A percentile compares a stretch with the other conserved stretches of the same genome.
Evolutionary conservation across 352 stramenopile genomes (phyloP).

Genomic region (Globisporangium emineosum): DNA sequence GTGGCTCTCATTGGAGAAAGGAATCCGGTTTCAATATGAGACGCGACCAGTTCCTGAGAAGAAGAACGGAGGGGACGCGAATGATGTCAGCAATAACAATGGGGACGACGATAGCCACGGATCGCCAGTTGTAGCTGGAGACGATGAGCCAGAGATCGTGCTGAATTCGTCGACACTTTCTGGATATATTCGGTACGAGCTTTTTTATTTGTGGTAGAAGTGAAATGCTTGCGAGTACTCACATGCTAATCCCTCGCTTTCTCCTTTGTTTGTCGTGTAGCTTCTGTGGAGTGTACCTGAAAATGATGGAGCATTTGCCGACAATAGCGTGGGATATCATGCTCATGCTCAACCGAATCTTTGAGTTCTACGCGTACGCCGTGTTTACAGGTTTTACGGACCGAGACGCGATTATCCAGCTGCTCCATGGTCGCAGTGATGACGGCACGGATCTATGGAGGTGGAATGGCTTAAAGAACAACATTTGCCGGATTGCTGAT

Average conservation of each 20-base stretch:
- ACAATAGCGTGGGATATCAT: constrained; percentile 71
- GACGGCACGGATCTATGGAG: constrained; percentile 21
- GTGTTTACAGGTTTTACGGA: constrained; percentile 68
- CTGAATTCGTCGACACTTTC: constrained; percentile 70
- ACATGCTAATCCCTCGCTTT: background rate
- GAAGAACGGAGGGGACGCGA: constrained; percentile 14
- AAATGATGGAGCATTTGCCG: constrained; percentile 85
- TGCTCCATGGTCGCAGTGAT: constrained; percentile 40
- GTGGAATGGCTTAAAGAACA: constrained; percentile 40
- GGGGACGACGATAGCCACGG: background rate
- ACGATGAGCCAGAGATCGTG: constrained; percentile 52
- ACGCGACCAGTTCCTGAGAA: constrained; percentile 27
- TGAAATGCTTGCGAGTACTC: background rate
- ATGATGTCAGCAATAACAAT: background rate
- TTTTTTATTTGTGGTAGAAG: background rate
- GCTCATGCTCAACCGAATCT: constrained; percentile 65
- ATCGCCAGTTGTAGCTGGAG: background rate
- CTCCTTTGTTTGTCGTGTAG: constrained; percentile 21
- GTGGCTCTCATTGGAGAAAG: constrained; percentile 62
- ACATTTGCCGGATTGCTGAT: constrained; percentile 53
- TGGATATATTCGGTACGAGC: constrained; percentile 59
- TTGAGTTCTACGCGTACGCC: constrained; percentile 79
- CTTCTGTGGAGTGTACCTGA: constrained; percentile 79
- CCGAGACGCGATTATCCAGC: constrained; percentile 37
- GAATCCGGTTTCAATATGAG: constrained; percentile 44